Base-by-base conservation (phyloP, 805 yeast species). In the Cyberlindnera nakhonratchasimensis region DNA sequence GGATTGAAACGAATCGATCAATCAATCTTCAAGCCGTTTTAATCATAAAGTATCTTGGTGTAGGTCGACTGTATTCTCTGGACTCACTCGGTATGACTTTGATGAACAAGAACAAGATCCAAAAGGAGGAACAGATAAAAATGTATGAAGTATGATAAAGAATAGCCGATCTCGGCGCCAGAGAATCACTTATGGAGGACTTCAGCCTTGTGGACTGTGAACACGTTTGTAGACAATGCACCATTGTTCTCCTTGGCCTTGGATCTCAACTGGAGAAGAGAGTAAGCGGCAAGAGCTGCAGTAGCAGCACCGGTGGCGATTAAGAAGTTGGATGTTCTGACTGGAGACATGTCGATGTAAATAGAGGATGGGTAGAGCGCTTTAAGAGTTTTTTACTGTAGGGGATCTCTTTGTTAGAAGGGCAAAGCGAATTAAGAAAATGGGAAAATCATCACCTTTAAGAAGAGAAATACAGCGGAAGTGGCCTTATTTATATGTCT, bases 211-310 rank as follows among this genome's bases (percentile, higher is more conserved):
- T 39, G 26, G 18, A 25, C 33, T 16, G 39, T 18, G 37, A 37
- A 44, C 16, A 30, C 34, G 31, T 44, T 44, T 13, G 48, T 37
- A 9, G 39, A 24, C 28, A 56, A 29, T 5, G 52, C 38, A 9
- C 40, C 43, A 23, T 42, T 36, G 46, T 57, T 57, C 43, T 57
- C 61, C 29, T 42, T 48, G 11, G 58, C 49, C 41, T 54, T 57
- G 2, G 46, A 32, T 23, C 44, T 51, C 16, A 57, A 22, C 40
- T 57, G 50, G 23, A 45, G 29, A 6, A 50, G 31, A 31, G 59
- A 53, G 51, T 56, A 56, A 3, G 51, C 53, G 9, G 55, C 45
- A 29, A 56, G 48, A 6, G 50, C 48, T 19, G 50, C 43, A 5
- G 55, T 46, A 8, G 59, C 52, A 22, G 47, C 34, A 28, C 53